These are phyloP conservation scores for Termitomyces heimii DNA, from an alignment of 768 basidiomycete species.

Conservation along the genomic window DNA sequence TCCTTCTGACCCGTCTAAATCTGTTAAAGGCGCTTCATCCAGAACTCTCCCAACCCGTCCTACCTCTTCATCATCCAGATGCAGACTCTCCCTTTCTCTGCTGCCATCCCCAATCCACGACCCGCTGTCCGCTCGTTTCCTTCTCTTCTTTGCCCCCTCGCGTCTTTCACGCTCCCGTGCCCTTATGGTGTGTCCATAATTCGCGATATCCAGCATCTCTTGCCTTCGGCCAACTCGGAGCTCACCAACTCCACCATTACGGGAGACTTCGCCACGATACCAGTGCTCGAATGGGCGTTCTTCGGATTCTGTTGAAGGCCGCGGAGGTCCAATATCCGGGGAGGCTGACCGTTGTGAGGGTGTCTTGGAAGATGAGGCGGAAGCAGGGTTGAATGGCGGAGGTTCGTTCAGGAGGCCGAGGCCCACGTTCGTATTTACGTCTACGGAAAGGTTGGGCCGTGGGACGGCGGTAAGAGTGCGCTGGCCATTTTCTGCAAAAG, in stretches of 20 bases:
- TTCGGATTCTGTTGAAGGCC: slow-evolving; percentile 69
- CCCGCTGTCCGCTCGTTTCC: slow-evolving; percentile 65
- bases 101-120: slow-evolving; percentile 38
- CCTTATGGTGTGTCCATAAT: slow-evolving; percentile 64
- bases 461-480: slow-evolving; percentile 2
- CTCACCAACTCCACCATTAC: slow-evolving; percentile 88
- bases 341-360: slow-evolving; percentile 24
- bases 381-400: slow-evolving; percentile 48
- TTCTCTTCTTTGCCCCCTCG: slow-evolving; percentile 22
- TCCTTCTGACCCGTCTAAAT: slow-evolving; percentile 53
- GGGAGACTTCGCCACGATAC: slow-evolving; percentile 83
- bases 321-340: slow-evolving; percentile 34
- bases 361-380: slow-evolving; percentile 41
- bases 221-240: slow-evolving; percentile 64
- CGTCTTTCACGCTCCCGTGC: slow-evolving; percentile 15
- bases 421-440: slow-evolving; percentile 11
- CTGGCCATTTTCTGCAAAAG: slow-evolving; percentile 1
- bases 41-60: slow-evolving; percentile 49
- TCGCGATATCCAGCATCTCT: slow-evolving; percentile 88
- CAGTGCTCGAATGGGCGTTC: slow-evolving; percentile 85
- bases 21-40: slow-evolving; percentile 73
- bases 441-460: neutral
- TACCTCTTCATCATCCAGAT: slow-evolving; percentile 56
- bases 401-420: slow-evolving; percentile 58
- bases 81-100: slow-evolving; percentile 58